Base-by-base conservation (phyloP, 768 basidiomycete species). In the Boletus sp. region DNA sequence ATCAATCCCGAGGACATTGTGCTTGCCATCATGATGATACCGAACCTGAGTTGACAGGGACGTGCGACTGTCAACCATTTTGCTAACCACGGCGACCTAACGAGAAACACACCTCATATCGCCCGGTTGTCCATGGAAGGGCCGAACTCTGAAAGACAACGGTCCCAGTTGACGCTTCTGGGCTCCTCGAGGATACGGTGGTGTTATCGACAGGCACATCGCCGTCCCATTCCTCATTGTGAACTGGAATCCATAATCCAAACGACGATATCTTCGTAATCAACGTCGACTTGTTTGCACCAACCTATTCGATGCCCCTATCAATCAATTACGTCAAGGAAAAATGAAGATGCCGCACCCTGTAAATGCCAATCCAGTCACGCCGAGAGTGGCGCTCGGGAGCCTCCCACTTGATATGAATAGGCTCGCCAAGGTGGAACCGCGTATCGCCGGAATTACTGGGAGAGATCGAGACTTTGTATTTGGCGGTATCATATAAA, bases 281-380 rank as follows among this genome's bases (percentile, higher is more conserved):
- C 19, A 87, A 75, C 10, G 76, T 83, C 14, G 87, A 90, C 64
- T 85, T 85, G 70, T 95, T 97, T 0, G 93, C 93, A 30, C 91
- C 94, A 48, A 95, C 79, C 89, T 90, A 62, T 50, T 46, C 34
- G n/a, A 47, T 32, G n/a, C 32, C 13, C 46, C 29, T 29, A 41
- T 61, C 35, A 51, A 30, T 57, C 37, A 27, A 34, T 7, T 13
- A 19, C 19, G 27, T 23, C 19, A 37, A 43, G 19, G 21, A 27
- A 47, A 27, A 34, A 52, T 7, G 37, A 39, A 2, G 45, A 47
- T 44, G 76, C 14, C 60, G 38, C 62, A 90, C 90, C 67, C 87
- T 79, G 67, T 93, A 93, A 25, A 98, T 82, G 14, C 95, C 97
- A 64, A 99, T 89, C 97, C 97, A 98, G 69, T 99, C 97, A 62